Evolutionary conservation across 78 protist species (phyloP).

Genomic region (Dictyostelium intermedium): DNA sequence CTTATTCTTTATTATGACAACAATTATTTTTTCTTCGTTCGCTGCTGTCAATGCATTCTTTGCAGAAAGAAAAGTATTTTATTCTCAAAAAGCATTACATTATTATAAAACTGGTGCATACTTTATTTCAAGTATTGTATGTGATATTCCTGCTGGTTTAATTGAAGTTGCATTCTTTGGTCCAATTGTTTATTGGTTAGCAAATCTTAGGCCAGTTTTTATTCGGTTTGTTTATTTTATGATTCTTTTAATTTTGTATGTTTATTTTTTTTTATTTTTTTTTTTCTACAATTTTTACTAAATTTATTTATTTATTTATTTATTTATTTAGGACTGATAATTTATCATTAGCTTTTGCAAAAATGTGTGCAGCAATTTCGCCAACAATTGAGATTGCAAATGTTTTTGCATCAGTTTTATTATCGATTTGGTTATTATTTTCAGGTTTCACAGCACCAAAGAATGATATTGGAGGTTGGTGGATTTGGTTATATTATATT

Average conservation of each 20-base stretch:
- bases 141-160: constrained; percentile 49
- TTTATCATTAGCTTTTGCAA: constrained; percentile 36
- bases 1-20: constrained; percentile 62
- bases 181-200: constrained; percentile 68
- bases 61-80: constrained; percentile 33
- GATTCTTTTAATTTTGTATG: constrained; percentile 37
- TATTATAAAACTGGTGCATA: constrained; percentile 54
- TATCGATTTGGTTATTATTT: constrained; percentile 45
- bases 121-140: constrained; percentile 19
- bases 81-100: constrained; percentile 23
- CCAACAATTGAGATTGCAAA: constrained; percentile 63
- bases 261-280: too few species aligned
- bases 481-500: constrained; percentile 79
- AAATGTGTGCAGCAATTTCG: constrained; percentile 20
- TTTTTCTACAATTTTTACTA: too few species aligned
- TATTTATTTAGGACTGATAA: constrained; percentile 21
- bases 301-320: neutral
- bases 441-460: constrained; percentile 79
- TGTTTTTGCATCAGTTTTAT: constrained; percentile 3
- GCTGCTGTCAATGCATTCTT: constrained; percentile 47
- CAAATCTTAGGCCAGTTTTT: neutral
- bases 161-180: constrained; percentile 54
- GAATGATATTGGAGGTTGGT: constrained; percentile 64
- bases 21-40: constrained; percentile 67
- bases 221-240: constrained; percentile 58